These are phyloP conservation scores for Parathielavia hyrcaniae DNA, from an alignment of 495 filamentous ascomycete genomes.

Conservation along the genomic window DNA sequence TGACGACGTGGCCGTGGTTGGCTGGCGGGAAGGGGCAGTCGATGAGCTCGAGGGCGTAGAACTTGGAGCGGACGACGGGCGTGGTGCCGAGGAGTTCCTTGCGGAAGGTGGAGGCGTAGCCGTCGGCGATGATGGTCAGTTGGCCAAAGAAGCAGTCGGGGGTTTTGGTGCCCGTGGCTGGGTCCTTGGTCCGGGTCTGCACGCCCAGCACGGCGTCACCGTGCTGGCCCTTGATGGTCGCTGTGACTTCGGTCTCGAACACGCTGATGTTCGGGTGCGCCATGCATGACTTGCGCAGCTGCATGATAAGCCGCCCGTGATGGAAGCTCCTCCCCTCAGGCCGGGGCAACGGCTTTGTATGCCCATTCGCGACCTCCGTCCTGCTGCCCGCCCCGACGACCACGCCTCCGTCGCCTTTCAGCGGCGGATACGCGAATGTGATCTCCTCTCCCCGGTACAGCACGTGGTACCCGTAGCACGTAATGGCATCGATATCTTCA, in stretches of 20 bases:
- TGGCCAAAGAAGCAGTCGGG: conserved; percentile 70
- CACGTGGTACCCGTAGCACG: conserved; percentile 78
- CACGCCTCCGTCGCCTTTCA: conserved; percentile 29
- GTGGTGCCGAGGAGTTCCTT: conserved; percentile 64
- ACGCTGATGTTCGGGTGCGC: conserved; percentile 64
- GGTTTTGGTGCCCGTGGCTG: conserved; percentile 51
- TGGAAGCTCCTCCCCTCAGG: conserved; percentile 71
- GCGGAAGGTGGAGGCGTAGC: conserved; percentile 89
- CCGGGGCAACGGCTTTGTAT: conserved; percentile 19
- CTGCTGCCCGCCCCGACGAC: background rate
- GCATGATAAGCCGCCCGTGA: conserved; percentile 76
- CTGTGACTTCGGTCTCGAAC: conserved; percentile 64
- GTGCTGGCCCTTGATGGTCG: conserved; percentile 53
- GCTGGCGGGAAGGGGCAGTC: conserved; percentile 71
- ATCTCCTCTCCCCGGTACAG: conserved; percentile 75
- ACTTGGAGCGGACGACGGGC: conserved; percentile 70
- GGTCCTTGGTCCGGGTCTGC: conserved; percentile 54
- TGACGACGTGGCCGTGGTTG: conserved; percentile 77
- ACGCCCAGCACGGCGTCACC: conserved; percentile 67
- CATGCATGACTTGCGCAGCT: conserved; percentile 61
- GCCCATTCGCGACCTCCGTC: conserved; percentile 9
- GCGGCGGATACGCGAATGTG: conserved; percentile 65
- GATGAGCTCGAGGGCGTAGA: conserved; percentile 86
- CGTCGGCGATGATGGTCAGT: conserved; percentile 85
- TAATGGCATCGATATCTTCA: conserved; percentile 81